Conservation (phyloP, 192 early-diverging fungal species). For the Chytriomyces confervae region DNA sequence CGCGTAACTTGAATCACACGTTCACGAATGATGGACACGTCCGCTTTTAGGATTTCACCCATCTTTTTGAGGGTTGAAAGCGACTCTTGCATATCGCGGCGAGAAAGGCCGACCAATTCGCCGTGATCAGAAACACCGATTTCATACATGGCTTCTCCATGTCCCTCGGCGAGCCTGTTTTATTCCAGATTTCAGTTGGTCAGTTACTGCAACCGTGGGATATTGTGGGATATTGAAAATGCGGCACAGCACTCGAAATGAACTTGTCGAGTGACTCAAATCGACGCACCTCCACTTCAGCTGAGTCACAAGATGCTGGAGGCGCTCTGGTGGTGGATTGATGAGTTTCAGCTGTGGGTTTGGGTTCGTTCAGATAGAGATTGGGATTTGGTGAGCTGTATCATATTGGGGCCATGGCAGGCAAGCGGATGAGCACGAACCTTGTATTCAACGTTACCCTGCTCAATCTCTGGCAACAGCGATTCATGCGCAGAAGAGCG, state of each 20-base stretch:
- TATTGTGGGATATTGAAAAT: neutral
- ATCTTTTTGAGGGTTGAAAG: conserved; percentile 69
- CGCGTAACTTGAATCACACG: conserved; percentile 41
- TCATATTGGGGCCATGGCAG: conserved; percentile 13
- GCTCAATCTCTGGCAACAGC: conserved; percentile 83
- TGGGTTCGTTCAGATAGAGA: conserved; percentile 4
- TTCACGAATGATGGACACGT: conserved; percentile 68
- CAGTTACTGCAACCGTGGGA: neutral
- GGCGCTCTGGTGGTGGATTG: conserved; percentile 67
- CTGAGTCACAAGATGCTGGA: conserved; percentile 89
- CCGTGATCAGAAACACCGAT: conserved; percentile 90
- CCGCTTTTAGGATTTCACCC: conserved; percentile 66
- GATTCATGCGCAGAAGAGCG: neutral
- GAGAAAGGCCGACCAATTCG: conserved; percentile 71
- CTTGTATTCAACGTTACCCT: conserved; percentile 93
- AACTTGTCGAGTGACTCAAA: neutral
- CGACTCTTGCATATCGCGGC: conserved; percentile 64
- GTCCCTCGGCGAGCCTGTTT: conserved; percentile 75
- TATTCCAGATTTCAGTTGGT: neutral
- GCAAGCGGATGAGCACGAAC: conserved; percentile 35
- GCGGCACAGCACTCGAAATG: neutral
- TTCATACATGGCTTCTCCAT: conserved; percentile 87
- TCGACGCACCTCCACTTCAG: conserved; percentile 77
- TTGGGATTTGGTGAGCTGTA: neutral
- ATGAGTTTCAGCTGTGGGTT: conserved; percentile 70